These are phyloP conservation scores for Globisporangium iwayamae DNA, from an alignment of 352 stramenopile species.

Conservation along the genomic window DNA sequence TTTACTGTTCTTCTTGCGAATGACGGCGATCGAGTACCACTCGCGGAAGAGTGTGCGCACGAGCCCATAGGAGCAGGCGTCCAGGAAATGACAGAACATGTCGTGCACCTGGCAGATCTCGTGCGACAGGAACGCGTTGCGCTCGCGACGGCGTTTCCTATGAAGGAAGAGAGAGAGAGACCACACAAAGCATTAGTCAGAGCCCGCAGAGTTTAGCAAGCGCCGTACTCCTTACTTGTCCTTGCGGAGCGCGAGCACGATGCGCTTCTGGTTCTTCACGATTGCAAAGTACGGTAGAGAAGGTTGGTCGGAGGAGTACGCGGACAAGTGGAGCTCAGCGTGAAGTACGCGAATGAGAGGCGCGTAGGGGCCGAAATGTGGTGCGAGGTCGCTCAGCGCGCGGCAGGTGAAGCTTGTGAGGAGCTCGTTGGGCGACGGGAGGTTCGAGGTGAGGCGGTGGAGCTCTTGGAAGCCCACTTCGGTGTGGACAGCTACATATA, in stretches of 20 bases:
- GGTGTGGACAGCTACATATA: constrained; percentile 44
- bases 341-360: constrained; percentile 37
- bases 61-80: constrained; percentile 41
- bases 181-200: background rate
- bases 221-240: constrained; percentile 27
- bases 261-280: constrained; percentile 56
- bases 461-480: constrained; percentile 67
- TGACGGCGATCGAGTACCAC: constrained; percentile 56
- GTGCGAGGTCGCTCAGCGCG: constrained; percentile 48
- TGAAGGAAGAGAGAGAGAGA: background rate
- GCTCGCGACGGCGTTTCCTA: constrained; percentile 40
- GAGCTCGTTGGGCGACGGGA: constrained; percentile 54
- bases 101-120: constrained; percentile 57
- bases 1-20: constrained; percentile 69
- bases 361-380: constrained; percentile 55
- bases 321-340: constrained; percentile 38
- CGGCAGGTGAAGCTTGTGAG: constrained; percentile 56
- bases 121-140: constrained; percentile 48
- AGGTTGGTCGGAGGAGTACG: constrained; percentile 27
- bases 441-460: constrained; percentile 47
- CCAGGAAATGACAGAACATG: constrained; percentile 51
- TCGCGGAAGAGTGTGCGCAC: constrained; percentile 55
- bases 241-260: constrained; percentile 42
- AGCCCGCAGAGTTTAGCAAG: background rate
- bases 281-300: constrained; percentile 59